Evolutionary conservation across 345 rosid genomes (phyloP).

Genomic region (Orychophragmus violaceus): DNA sequence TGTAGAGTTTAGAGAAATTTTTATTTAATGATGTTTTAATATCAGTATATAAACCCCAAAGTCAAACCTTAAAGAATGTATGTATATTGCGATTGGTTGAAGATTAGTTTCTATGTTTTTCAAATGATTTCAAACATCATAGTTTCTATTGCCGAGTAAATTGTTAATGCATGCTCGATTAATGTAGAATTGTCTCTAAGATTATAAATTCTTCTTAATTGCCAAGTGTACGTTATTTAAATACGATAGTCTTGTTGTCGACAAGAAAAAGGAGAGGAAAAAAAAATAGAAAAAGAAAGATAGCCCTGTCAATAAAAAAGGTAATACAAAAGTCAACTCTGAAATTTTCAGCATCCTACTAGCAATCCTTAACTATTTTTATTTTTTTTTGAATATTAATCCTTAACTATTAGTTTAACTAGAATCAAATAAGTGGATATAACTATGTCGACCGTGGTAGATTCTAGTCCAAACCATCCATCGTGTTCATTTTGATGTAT

Average conservation of each 20-base stretch:
- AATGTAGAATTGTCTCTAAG: conserved; percentile 4
- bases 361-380: background rate
- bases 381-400: too few relatives aligned
- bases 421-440: background rate
- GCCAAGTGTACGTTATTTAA: conserved; percentile 16
- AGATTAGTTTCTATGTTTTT: conserved; percentile 11
- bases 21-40: background rate
- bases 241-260: background rate
- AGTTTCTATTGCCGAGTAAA: background rate
- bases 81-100: conserved; percentile 11
- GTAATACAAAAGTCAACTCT: conserved; percentile 13
- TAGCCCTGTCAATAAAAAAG: background rate
- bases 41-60: conserved; percentile 18
- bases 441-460: background rate
- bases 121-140: background rate
- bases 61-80: conserved; percentile 30
- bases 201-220: background rate
- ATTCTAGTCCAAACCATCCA: background rate
- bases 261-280: background rate
- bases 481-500: background rate
- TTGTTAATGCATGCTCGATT: conserved; percentile 16
- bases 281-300: background rate
- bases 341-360: conserved; percentile 4
- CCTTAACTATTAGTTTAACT: background rate
- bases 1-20: background rate